Conservation (phyloP, 805 yeast species). For the Starmera pachycereana region DNA sequence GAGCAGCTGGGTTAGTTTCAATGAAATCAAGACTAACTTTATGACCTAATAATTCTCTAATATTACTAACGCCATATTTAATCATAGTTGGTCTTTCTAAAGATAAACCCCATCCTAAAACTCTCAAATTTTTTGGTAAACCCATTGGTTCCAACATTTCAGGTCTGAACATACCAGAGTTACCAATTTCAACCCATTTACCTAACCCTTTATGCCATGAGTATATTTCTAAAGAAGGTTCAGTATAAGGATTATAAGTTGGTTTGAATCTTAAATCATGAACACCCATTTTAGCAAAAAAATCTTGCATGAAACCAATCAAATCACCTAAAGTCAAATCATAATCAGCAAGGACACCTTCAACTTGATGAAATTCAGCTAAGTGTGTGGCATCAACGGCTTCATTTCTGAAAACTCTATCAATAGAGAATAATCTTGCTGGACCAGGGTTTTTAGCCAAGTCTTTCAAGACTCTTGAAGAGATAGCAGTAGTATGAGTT, state of each 20-base stretch:
- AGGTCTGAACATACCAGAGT: slow-evolving; percentile 99
- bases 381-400: slow-evolving; percentile 99
- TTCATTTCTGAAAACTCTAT: slow-evolving; percentile 97
- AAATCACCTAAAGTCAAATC: slow-evolving; percentile 90
- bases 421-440: slow-evolving; percentile 86
- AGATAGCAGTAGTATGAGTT: slow-evolving; percentile 96
- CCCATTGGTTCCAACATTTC: slow-evolving; percentile 99
- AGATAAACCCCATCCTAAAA: slow-evolving; percentile 94
- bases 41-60: slow-evolving; percentile 94
- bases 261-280: slow-evolving; percentile 93
- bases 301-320: slow-evolving; percentile 96
- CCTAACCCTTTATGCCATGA: slow-evolving; percentile 91
- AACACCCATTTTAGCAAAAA: slow-evolving; percentile 97
- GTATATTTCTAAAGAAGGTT: slow-evolving; percentile 95
- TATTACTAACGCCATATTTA: slow-evolving; percentile 90
- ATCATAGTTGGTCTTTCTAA: slow-evolving; percentile 99
- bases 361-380: slow-evolving; percentile 99
- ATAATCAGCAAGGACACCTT: slow-evolving; percentile 97
- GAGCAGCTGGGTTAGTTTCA: slow-evolving; percentile 94
- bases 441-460: slow-evolving; percentile 87
- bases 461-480: slow-evolving; percentile 77
- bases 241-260: slow-evolving; percentile 98
- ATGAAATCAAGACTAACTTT: slow-evolving; percentile 91
- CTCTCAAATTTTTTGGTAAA: slow-evolving; percentile 86
- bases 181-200: slow-evolving; percentile 99